Base-by-base conservation (phyloP, 164 flowering plant genomes). In the Vitis labrusca region DNA sequence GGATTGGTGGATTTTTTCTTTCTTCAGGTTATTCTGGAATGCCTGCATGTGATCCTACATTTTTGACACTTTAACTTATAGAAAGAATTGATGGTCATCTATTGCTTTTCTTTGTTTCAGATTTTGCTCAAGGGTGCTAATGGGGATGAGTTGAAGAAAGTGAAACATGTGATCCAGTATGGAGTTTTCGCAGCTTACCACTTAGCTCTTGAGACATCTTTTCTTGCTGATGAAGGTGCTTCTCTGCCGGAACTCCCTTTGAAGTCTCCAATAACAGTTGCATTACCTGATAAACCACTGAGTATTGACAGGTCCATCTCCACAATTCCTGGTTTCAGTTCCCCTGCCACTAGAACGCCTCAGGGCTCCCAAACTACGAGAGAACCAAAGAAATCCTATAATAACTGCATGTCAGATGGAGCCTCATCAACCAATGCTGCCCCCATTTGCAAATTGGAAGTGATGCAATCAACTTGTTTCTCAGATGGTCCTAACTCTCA, bases 161-260 rank as follows among this genome's bases (percentile, higher is more conserved):
- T 89, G 76, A 92, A 92, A 78, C 94, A 88, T 81, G 94, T 92
- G 49, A 75, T 89, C 51, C 98, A 91, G 66, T 92, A 92, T 85
- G 93, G 91, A 66, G 66, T 91, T 63, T 92, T 92, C 75, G 98
- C 98, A 11, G 98, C 98, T 67, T 91, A 92, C 83, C 98, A 92
- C 74, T 78, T 92, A 83, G 98, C 91, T 66, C 61, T 92, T 70
- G 98, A 92, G 84, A 92, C 96, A 66, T 92, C 88, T 73, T 92
- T 92, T 82, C 91, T 92, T 74, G 98, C 98, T 67, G 98, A 92
- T 78, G 98, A 92, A 83, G 91, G 98, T 53, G 98, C 98, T 67
- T 84, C 94, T 23, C 82, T 91, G 61, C 93, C 93, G 14, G 93
- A 89, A 73, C 84, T 91, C 52, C 91, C 96, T 5, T 72, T 91